Conservation (phyloP, 352 stramenopile species). For the Phytophthora kernoviae region DNA sequence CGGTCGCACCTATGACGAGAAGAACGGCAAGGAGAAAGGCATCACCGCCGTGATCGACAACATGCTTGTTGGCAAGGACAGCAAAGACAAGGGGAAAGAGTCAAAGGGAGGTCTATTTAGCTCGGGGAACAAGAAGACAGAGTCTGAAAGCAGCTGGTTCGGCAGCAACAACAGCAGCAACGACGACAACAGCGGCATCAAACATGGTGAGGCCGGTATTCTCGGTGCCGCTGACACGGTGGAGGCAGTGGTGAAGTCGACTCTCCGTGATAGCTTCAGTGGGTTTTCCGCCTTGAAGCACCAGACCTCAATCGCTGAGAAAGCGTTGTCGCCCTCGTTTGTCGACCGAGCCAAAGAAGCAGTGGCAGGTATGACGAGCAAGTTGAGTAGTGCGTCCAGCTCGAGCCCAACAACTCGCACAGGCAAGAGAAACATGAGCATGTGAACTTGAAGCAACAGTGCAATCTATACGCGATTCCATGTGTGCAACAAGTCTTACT, state of each 20-base stretch:
- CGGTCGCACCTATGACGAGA: conserved; percentile 33
- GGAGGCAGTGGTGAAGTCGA: conserved; percentile 28
- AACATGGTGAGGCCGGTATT: not conserved
- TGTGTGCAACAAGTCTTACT: no score
- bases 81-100: conserved; percentile 8
- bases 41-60: conserved; percentile 17
- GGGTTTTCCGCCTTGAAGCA: conserved; percentile 29
- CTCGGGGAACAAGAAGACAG: not conserved
- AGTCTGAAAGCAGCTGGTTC: conserved; percentile 11
- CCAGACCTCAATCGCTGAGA: conserved; percentile 30
- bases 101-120: not conserved
- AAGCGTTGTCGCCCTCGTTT: conserved; percentile 23
- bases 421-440: conserved; percentile 1
- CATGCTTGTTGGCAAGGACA: conserved; percentile 12
- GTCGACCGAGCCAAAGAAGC: conserved; percentile 23
- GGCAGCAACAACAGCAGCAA: conserved; percentile 7
- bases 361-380: conserved; percentile 19
- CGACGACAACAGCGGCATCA: not conserved
- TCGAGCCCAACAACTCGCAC: conserved; percentile 7
- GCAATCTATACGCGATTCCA: no score
- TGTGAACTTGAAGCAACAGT: conserved; percentile 5
- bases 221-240: conserved; percentile 17
- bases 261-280: conserved; percentile 28
- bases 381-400: conserved; percentile 15
- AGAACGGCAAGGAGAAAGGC: conserved; percentile 13